A percentile compares a stretch with the other conserved stretches of the same genome.
phyloP scores from a whole-genome alignment of 1,284 basidiomycete species.

The Amylostereum chailletii region DNA sequence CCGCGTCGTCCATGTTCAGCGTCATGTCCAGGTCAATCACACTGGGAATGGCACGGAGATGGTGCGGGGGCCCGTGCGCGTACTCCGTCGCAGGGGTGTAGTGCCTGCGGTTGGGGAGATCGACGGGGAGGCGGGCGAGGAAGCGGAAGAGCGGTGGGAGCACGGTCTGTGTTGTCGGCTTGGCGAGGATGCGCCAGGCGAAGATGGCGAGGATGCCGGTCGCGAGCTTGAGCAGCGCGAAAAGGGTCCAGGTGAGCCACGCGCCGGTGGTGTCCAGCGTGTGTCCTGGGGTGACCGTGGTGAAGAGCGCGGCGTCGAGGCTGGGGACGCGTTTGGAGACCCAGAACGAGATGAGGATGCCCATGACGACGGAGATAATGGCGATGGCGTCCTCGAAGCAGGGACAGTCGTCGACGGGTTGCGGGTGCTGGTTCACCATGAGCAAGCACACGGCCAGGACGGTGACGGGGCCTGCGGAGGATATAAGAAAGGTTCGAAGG shows the following conservation, averaged over 20 bases:
- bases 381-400: slow-evolving; percentile 98
- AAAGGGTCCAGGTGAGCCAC: slow-evolving; percentile 42
- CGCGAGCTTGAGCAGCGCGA: slow-evolving; percentile 54
- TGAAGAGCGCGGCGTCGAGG: slow-evolving; percentile 24
- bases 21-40: slow-evolving; percentile 69
- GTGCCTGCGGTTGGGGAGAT: slow-evolving; percentile 71
- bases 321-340: slow-evolving; percentile 44
- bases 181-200: slow-evolving; percentile 78
- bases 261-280: slow-evolving; percentile 43
- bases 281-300: slow-evolving; percentile 48
- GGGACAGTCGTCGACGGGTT: slow-evolving; percentile 92
- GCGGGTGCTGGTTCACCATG: slow-evolving; percentile 82
- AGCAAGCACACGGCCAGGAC: slow-evolving; percentile 62
- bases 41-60: slow-evolving; percentile 71
- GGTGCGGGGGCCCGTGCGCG: slow-evolving; percentile 51
- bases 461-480: slow-evolving; percentile 51
- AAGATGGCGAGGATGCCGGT: slow-evolving; percentile 66
- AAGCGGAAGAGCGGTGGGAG: slow-evolving; percentile 80
- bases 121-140: slow-evolving; percentile 43
- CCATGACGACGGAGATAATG: slow-evolving; percentile 78
- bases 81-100: slow-evolving; percentile 89
- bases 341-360: slow-evolving; percentile 53
- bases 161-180: slow-evolving; percentile 61
- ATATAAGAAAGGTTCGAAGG: background rate
- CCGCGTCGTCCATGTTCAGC: slow-evolving; percentile 26